phyloP scores from a whole-genome alignment of 2,329 filamentous ascomycete species.

The Beauveria brongniartii region DNA sequence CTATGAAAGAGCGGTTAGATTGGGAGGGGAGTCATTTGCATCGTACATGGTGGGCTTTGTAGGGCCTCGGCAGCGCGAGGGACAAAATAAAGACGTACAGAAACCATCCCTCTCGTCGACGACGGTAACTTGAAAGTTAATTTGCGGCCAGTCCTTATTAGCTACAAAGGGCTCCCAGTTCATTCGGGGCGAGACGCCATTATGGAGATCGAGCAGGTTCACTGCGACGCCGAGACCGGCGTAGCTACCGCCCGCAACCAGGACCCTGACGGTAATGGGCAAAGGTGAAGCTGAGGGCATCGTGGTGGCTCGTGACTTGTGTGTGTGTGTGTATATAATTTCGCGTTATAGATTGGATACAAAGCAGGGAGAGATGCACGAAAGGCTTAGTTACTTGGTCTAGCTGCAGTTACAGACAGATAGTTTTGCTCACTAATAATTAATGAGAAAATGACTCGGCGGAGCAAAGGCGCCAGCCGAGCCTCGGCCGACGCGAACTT shows the following conservation, averaged over 20 bases:
- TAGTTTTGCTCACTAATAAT: too few relatives aligned
- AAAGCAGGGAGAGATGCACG: background rate
- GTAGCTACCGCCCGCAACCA: slow-evolving; percentile 50
- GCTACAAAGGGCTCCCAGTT: slow-evolving; percentile 27
- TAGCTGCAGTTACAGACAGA: too few relatives aligned
- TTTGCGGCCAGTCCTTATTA: slow-evolving; percentile 33
- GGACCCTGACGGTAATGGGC: background rate
- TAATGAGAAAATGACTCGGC: too few relatives aligned
- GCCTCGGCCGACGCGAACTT: too few relatives aligned
- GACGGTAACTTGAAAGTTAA: slow-evolving; percentile 61
- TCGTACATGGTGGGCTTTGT: too few relatives aligned
- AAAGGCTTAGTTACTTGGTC: too few relatives aligned
- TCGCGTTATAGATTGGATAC: background rate
- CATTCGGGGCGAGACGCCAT: slow-evolving; percentile 44
- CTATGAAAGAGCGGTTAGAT: background rate
- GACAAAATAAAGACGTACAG: slow-evolving; percentile 42
- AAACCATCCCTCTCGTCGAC: slow-evolving; percentile 73
- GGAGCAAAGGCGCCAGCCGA: too few relatives aligned
- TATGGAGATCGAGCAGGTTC: slow-evolving; percentile 58
- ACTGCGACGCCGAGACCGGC: slow-evolving; percentile 58
- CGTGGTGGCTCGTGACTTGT: background rate
- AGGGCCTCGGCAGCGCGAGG: too few relatives aligned
- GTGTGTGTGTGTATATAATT: too few relatives aligned
- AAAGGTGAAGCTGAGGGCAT: background rate
- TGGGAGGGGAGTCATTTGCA: background rate